These are phyloP conservation scores for Castanospermum australe DNA, from an alignment of 306 rosid genomes.

Conservation along the genomic window DNA sequence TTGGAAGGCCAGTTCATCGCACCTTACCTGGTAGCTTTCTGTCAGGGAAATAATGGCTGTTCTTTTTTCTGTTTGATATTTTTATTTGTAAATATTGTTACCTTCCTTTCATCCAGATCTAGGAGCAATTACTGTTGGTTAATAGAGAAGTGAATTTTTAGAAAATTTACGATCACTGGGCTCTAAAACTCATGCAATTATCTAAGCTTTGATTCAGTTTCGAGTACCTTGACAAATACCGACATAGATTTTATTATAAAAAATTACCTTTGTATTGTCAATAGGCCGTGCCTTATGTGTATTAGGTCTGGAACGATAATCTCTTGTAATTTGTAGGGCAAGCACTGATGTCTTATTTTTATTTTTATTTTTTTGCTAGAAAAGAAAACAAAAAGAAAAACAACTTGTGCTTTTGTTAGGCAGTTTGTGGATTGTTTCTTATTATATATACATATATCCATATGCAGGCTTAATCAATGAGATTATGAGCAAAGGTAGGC, in stretches of 20 bases:
- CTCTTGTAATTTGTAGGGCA: constrained; percentile 27
- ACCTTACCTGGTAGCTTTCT: constrained; percentile 87
- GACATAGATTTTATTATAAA: neutral
- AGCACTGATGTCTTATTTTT: neutral
- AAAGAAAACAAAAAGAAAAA: neutral
- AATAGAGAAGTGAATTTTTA: neutral
- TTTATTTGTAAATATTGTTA: neutral
- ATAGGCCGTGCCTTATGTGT: neutral
- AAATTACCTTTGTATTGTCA: neutral
- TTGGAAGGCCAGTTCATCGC: constrained; percentile 78
- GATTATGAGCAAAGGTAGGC: constrained; percentile 92
- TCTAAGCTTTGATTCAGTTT: neutral
- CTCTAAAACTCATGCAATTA: neutral
- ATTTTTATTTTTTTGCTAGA: neutral
- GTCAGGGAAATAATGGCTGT: constrained; percentile 16
- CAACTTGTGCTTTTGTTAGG: neutral
- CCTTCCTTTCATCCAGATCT: neutral
- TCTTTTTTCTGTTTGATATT: neutral
- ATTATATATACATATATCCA: constrained; percentile 21
- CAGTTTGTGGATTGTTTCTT: constrained; percentile 25
- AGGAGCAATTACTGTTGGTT: neutral
- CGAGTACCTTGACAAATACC: neutral
- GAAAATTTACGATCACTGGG: neutral
- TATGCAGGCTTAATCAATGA: constrained; percentile 84
- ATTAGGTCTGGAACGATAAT: constrained; percentile 1